These are phyloP conservation scores for Diaporthe citri DNA, from an alignment of 2,329 filamentous ascomycete species.

Conservation along the genomic window DNA sequence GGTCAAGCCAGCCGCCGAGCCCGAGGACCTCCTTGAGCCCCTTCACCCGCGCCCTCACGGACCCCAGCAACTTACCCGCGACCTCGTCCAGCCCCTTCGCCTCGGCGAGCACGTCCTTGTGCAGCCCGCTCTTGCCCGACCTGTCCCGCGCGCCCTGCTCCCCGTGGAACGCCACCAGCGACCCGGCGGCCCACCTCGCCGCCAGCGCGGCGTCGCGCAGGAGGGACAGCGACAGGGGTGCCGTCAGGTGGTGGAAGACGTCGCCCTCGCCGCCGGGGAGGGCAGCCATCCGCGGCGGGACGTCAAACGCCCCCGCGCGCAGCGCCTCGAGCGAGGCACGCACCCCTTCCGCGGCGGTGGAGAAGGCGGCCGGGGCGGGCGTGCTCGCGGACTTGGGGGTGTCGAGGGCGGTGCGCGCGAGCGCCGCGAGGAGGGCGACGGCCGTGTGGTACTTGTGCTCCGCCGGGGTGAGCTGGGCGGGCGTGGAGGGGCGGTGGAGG, in stretches of 20 bases:
- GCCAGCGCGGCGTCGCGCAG: slow-evolving; percentile 53
- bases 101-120: slow-evolving; percentile 51
- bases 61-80: slow-evolving; percentile 43
- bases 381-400: slow-evolving; percentile 31
- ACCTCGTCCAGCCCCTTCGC: slow-evolving; percentile 49
- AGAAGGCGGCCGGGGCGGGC: slow-evolving; percentile 37
- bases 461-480: slow-evolving; percentile 52
- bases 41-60: slow-evolving; percentile 51
- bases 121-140: slow-evolving; percentile 48
- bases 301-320: slow-evolving; percentile 18
- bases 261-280: slow-evolving; percentile 29
- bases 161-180: slow-evolving; percentile 49
- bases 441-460: slow-evolving; percentile 60
- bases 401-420: slow-evolving; percentile 44
- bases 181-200: slow-evolving; percentile 48
- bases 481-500: slow-evolving; percentile 47
- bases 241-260: slow-evolving; percentile 48
- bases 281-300: not conserved
- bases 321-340: slow-evolving; percentile 19
- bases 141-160: slow-evolving; percentile 50
- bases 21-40: slow-evolving; percentile 48
- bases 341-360: slow-evolving; percentile 39
- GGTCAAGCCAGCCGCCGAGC: slow-evolving; percentile 54
- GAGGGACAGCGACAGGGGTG: slow-evolving; percentile 53
- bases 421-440: slow-evolving; percentile 55